phyloP scores from a whole-genome alignment of 768 basidiomycete genomes.

The Russula foetens region DNA sequence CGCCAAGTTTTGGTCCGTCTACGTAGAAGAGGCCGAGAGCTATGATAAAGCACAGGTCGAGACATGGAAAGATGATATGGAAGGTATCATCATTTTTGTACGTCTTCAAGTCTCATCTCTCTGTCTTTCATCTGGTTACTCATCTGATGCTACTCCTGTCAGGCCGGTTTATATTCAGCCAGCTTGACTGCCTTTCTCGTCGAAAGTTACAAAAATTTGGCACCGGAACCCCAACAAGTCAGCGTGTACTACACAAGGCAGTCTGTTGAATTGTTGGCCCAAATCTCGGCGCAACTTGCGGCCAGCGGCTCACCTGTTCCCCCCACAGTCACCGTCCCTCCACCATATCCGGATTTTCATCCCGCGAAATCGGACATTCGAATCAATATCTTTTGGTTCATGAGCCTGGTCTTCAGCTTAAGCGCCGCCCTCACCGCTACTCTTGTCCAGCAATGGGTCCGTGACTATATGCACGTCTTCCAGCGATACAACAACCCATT shows the following conservation, averaged over 20 bases:
- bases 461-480: too few relatives aligned
- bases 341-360: conserved; percentile 5
- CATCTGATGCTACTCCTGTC: background rate
- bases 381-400: conserved; percentile 37
- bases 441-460: too few relatives aligned
- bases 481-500: conserved; percentile 22
- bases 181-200: conserved; percentile 12
- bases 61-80: conserved; percentile 37
- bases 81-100: conserved; percentile 35
- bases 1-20: conserved; percentile 33
- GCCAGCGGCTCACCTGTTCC: conserved; percentile 4
- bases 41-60: conserved; percentile 28
- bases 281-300: conserved; percentile 15
- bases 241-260: background rate
- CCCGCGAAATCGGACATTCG: conserved; percentile 28
- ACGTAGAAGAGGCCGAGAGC: conserved; percentile 30
- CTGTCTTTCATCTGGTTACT: background rate
- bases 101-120: background rate
- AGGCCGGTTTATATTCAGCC: conserved; percentile 17
- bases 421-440: conserved; percentile 36
- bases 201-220: conserved; percentile 4
- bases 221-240: background rate
- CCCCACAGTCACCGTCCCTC: background rate
- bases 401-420: conserved; percentile 32
- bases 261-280: conserved; percentile 6